A percentile compares a stretch with the other conserved stretches of the same genome.
These are phyloP conservation scores for Chaetomium olivaceum DNA, from an alignment of 2,329 filamentous ascomycete genomes.

Conservation along the genomic window DNA sequence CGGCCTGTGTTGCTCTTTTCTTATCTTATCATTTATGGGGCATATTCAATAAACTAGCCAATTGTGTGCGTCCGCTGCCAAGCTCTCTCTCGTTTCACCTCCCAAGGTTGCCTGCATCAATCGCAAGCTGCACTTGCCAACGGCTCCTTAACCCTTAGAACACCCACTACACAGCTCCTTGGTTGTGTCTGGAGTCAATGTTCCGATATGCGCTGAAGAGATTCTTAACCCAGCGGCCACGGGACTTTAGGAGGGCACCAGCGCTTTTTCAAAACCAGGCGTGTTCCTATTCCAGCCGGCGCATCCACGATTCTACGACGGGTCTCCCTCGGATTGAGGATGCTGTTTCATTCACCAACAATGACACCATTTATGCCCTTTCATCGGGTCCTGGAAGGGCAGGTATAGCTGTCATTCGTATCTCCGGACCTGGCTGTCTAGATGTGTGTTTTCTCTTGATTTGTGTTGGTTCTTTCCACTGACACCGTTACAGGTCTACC, in stretches of 20 bases:
- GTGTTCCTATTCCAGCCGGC: not conserved
- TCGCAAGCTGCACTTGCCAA: not conserved
- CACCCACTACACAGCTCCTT: constrained; percentile 6
- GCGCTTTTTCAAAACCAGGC: not conserved
- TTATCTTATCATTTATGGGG: constrained; percentile 21
- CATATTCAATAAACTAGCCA: not conserved
- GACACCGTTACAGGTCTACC: constrained; percentile 49
- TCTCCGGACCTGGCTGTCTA: constrained; percentile 77
- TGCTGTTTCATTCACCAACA: constrained; percentile 20
- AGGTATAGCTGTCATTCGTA: constrained; percentile 85
- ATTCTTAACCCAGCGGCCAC: constrained; percentile 15
- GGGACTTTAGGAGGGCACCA: not conserved
- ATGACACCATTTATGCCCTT: constrained; percentile 84
- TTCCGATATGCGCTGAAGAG: constrained; percentile 34
- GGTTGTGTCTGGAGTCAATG: constrained; percentile 32
- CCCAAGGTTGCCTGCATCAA: not conserved
- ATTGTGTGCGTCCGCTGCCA: not conserved
- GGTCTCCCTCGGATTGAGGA: constrained; percentile 1
- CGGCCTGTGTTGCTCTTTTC: not conserved
- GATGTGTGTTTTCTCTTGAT: constrained; percentile 50
- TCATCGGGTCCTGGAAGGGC: constrained; percentile 84
- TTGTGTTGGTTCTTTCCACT: constrained; percentile 9
- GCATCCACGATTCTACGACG: constrained; percentile 16
- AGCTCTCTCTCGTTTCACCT: not conserved
- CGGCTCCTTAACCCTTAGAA: not conserved